Conservation (phyloP, 306 rosid species). For the Cicer chorassanicum region DNA sequence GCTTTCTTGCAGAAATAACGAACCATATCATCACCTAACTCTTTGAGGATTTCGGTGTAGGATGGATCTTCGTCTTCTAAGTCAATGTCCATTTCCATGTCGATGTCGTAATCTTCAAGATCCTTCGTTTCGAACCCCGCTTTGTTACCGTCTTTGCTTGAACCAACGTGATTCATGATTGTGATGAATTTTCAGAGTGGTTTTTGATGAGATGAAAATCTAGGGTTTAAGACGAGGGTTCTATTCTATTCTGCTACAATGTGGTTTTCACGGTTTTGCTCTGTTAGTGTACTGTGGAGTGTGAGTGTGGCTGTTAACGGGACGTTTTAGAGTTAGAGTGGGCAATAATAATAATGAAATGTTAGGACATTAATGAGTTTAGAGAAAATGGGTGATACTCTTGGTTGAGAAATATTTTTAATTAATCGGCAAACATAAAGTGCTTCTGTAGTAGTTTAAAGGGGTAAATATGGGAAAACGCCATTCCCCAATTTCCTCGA, state of each 20-base stretch:
- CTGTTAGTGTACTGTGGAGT: neutral
- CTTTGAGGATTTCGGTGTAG: slow-evolving; percentile 44
- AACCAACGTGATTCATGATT: slow-evolving; percentile 60
- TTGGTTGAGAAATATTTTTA: too few species aligned
- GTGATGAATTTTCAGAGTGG: neutral
- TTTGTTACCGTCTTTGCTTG: slow-evolving; percentile 53
- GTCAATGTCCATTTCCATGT: slow-evolving; percentile 39
- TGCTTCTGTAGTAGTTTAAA: neutral
- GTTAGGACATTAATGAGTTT: too few species aligned
- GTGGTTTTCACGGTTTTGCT: neutral
- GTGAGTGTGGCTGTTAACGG: neutral
- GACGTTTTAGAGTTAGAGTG: neutral
- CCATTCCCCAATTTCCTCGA: neutral
- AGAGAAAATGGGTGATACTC: too few species aligned
- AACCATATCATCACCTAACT: slow-evolving; percentile 49
- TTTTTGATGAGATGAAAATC: neutral
- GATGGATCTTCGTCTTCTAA: neutral
- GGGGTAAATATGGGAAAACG: neutral
- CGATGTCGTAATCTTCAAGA: slow-evolving; percentile 32
- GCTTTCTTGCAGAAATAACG: slow-evolving; percentile 60
- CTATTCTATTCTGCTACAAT: neutral
- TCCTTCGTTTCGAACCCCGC: slow-evolving; percentile 31
- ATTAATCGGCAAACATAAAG: too few species aligned
- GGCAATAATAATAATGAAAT: too few species aligned
- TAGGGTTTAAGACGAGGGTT: slow-evolving; percentile 32